phyloP scores from a whole-genome alignment of 1,139 yeast species.

The Scheffersomyces illinoinensis region DNA sequence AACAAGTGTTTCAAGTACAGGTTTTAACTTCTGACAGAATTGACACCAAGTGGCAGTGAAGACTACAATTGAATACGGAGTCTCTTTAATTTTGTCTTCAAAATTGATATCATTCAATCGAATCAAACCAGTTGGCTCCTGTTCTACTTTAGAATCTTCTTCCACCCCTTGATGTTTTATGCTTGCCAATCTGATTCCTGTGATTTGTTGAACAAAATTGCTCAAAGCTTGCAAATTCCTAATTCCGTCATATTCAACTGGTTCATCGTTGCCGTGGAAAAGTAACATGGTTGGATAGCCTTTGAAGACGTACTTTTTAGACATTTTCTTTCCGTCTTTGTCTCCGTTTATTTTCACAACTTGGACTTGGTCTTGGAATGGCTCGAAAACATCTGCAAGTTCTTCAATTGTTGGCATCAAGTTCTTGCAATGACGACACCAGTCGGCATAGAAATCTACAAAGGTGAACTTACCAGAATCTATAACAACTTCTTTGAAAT shows the following conservation, averaged over 20 bases:
- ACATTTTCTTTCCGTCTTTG: slow-evolving; percentile 53
- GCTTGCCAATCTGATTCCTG: slow-evolving; percentile 23
- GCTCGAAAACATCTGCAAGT: slow-evolving; percentile 52
- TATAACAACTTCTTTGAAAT: slow-evolving; percentile 55
- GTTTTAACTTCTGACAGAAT: slow-evolving; percentile 27
- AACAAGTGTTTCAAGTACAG: slow-evolving; percentile 36
- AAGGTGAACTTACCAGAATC: slow-evolving; percentile 62
- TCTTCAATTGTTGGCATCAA: slow-evolving; percentile 65
- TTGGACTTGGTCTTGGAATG: slow-evolving; percentile 43
- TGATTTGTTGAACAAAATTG: slow-evolving; percentile 46
- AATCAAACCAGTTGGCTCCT: slow-evolving; percentile 19
- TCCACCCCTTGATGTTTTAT: slow-evolving; percentile 4
- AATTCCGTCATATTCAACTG: slow-evolving; percentile 49
- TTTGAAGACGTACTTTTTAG: slow-evolving; percentile 53
- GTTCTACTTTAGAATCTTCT: slow-evolving; percentile 2
- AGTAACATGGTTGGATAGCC: slow-evolving; percentile 69
- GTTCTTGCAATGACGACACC: slow-evolving; percentile 80
- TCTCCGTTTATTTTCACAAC: slow-evolving; percentile 71
- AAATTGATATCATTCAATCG: slow-evolving; percentile 36
- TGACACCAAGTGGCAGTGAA: slow-evolving; percentile 44
- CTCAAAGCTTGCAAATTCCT: slow-evolving; percentile 48
- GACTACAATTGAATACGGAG: slow-evolving; percentile 25
- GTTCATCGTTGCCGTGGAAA: slow-evolving; percentile 52
- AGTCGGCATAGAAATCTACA: slow-evolving; percentile 75
- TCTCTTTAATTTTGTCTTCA: slow-evolving; percentile 25